Conservation (phyloP, 139 green algal genomes). For the Parachlorella kessleri region DNA sequence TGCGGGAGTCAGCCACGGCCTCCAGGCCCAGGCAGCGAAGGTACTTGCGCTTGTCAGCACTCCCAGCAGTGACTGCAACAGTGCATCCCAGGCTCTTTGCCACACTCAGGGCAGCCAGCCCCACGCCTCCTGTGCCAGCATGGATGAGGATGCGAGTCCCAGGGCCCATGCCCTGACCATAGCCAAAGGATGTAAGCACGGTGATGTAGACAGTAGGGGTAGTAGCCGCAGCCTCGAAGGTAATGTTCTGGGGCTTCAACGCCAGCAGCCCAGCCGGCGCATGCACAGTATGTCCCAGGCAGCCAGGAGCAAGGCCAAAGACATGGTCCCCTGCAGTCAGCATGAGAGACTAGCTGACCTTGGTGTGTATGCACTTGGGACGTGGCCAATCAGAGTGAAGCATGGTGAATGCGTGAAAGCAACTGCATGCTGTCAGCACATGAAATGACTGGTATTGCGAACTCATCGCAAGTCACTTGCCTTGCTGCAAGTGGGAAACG, state of each 20-base stretch:
- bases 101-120: conserved; percentile 60
- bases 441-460: too few species aligned
- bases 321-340: conserved; percentile 63
- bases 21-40: conserved; percentile 50
- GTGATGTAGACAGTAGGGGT: conserved; percentile 82
- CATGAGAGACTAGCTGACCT: too few species aligned
- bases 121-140: conserved; percentile 77
- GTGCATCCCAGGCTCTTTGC: not conserved
- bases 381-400: too few species aligned
- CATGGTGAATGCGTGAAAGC: too few species aligned
- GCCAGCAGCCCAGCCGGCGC: conserved; percentile 56
- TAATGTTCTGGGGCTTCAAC: conserved; percentile 55
- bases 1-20: conserved; percentile 50
- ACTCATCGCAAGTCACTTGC: not conserved
- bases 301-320: conserved; percentile 79
- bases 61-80: conserved; percentile 54
- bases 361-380: too few species aligned
- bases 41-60: conserved; percentile 55
- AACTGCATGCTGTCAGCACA: too few species aligned
- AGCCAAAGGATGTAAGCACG: conserved; percentile 31
- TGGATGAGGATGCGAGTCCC: conserved; percentile 60
- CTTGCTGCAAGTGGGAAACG: not conserved
- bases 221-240: conserved; percentile 71
- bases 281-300: conserved; percentile 64
- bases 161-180: conserved; percentile 1